Evolutionary conservation across 164 flowering plant species (phyloP).

Genomic region (Tinospora cordifolia): DNA sequence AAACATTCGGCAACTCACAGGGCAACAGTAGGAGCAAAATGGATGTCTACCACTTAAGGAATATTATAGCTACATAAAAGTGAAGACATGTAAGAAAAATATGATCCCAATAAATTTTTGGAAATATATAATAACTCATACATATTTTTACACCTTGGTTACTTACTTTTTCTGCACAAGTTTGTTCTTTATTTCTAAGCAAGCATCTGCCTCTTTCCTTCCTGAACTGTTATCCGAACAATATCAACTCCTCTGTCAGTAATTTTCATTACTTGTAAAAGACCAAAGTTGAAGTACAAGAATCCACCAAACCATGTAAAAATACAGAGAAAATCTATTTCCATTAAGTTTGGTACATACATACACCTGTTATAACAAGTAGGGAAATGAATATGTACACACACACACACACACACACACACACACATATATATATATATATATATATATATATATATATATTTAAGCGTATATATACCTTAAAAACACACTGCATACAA

Average conservation of each 20-base stretch:
- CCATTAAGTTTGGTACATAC: too few relatives aligned
- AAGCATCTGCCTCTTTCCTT: slow-evolving; percentile 95
- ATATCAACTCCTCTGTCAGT: slow-evolving; percentile 93
- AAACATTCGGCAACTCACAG: slow-evolving; percentile 93
- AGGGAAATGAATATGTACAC: too few relatives aligned
- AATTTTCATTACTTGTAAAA: slow-evolving; percentile 76
- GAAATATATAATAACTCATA: not conserved
- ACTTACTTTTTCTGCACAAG: slow-evolving; percentile 88
- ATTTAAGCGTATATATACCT: too few relatives aligned
- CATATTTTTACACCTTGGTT: slow-evolving; percentile 14
- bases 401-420: too few relatives aligned
- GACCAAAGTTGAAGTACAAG: not conserved
- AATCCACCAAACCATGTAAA: not conserved
- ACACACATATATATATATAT: too few relatives aligned
- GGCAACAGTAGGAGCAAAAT: slow-evolving; percentile 93
- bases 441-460: too few relatives aligned
- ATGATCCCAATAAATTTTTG: not conserved
- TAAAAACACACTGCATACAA: too few relatives aligned
- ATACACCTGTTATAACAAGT: too few relatives aligned
- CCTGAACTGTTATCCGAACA: slow-evolving; percentile 96
- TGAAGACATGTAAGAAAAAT: not conserved
- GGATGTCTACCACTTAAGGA: slow-evolving; percentile 96
- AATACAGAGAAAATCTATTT: not conserved
- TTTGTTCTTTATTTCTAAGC: slow-evolving; percentile 82
- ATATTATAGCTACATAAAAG: slow-evolving; percentile 70